Conservation (phyloP, 176 grass and related monocot species). For the barley (Hordeum vulgare) region DNA sequence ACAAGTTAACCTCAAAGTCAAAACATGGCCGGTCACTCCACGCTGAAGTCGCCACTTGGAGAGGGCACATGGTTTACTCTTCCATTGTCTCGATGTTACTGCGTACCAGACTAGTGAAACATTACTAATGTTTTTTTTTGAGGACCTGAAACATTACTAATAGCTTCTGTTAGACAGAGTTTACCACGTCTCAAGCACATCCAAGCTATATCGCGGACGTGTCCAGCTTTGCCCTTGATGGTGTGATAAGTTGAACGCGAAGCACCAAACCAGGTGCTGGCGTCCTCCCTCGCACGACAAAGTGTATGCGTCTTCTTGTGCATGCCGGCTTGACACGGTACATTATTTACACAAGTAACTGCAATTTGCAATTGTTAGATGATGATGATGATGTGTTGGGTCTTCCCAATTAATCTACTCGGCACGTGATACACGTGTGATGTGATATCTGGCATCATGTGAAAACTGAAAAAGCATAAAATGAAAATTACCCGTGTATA, state of each 20-base stretch:
- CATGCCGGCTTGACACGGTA: not conserved
- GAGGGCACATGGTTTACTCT: not conserved
- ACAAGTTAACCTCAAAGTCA: not conserved
- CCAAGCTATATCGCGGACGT: too few relatives aligned
- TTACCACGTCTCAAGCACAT: not conserved
- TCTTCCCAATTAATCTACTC: not conserved
- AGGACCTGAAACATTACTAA: not conserved
- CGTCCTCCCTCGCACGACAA: too few relatives aligned
- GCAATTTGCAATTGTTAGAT: not conserved
- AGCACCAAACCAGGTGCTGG: too few relatives aligned
- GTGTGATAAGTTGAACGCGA: not conserved
- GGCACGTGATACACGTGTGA: not conserved
- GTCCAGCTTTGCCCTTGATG: not conserved
- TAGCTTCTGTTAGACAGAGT: not conserved
- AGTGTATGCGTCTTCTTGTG: not conserved
- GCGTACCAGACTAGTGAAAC: not conserved
- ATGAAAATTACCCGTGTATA: not conserved
- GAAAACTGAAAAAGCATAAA: not conserved
- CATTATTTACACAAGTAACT: not conserved
- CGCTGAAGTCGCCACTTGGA: not conserved
- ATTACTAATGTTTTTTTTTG: too few relatives aligned
- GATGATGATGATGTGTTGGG: not conserved
- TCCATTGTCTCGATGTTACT: not conserved
- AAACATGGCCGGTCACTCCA: not conserved
- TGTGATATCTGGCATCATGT: not conserved